Conservation (phyloP, 2,329 filamentous ascomycete species). For the Fusarium robinianum region DNA sequence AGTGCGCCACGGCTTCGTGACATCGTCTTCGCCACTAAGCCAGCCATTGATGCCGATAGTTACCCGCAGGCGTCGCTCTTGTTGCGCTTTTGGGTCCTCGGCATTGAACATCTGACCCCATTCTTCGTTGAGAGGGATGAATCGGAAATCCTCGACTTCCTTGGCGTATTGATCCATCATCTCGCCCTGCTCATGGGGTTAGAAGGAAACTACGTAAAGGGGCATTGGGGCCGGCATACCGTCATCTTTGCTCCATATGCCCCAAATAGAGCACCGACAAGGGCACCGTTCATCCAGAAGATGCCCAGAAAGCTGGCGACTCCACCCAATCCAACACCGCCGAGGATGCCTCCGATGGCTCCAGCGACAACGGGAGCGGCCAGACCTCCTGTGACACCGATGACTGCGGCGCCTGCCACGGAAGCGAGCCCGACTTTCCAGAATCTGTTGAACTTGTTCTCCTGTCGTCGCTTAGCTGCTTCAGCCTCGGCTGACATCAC, state of each 20-base stretch:
- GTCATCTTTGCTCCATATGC: constrained; percentile 82
- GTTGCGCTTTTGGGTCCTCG: constrained; percentile 29
- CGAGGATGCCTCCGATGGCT: constrained; percentile 82
- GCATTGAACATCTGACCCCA: constrained; percentile 39
- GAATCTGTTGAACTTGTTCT: constrained; percentile 70
- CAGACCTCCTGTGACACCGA: constrained; percentile 91
- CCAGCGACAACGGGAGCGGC: constrained; percentile 87
- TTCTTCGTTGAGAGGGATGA: constrained; percentile 70
- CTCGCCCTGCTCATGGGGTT: constrained; percentile 57
- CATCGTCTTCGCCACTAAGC: constrained; percentile 75
- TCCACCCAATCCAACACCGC: constrained; percentile 80
- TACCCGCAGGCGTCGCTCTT: constrained; percentile 66
- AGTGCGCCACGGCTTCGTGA: constrained; percentile 78
- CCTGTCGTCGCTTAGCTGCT: constrained; percentile 71
- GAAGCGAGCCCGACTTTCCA: constrained; percentile 93
- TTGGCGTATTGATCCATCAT: constrained; percentile 88
- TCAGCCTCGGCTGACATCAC: constrained; percentile 76
- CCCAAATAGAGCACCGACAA: constrained; percentile 87
- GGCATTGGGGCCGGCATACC: constrained; percentile 35
- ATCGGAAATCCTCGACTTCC: constrained; percentile 81
- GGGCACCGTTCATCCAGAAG: constrained; percentile 81
- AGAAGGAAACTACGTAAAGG: constrained; percentile 1
- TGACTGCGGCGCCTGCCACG: constrained; percentile 84
- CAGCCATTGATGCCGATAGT: constrained; percentile 89
- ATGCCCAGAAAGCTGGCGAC: constrained; percentile 85